Percentiles rank a stretch among this genome's conserved stretches.
phyloP scores from a whole-genome alignment of 768 basidiomycete species.

The Plicaturopsis crispa region DNA sequence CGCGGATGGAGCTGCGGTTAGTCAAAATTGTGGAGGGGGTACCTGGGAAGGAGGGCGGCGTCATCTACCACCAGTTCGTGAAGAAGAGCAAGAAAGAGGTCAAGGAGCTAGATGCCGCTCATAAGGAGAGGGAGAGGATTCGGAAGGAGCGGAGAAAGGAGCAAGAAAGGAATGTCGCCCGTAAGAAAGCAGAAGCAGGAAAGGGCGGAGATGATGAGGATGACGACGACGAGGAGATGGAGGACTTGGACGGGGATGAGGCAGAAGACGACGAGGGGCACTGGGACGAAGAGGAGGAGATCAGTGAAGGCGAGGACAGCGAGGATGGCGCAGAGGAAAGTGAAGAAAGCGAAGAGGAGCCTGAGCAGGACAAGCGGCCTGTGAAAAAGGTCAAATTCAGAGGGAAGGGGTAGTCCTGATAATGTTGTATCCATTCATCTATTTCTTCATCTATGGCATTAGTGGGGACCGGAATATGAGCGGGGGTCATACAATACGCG shows the following conservation, averaged over 20 bases:
- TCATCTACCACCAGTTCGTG: conserved; percentile 93
- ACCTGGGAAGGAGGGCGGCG: conserved; percentile 88
- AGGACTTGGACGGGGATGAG: conserved; percentile 10
- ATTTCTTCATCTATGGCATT: neutral
- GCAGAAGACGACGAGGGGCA: conserved; percentile 23
- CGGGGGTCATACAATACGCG: no score
- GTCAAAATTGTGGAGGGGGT: conserved; percentile 93
- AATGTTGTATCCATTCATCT: neutral
- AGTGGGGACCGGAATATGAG: no score
- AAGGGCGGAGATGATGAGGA: conserved; percentile 30
- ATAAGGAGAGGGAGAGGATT: conserved; percentile 70
- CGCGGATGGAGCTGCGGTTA: conserved; percentile 86
- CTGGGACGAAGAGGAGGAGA: conserved; percentile 60
- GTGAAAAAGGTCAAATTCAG: conserved; percentile 48
- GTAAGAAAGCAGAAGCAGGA: conserved; percentile 54
- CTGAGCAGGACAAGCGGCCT: conserved; percentile 34
- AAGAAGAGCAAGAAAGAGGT: conserved; percentile 82
- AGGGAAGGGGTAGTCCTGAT: conserved; percentile 31
- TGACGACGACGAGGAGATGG: conserved; percentile 20
- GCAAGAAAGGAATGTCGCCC: conserved; percentile 84
- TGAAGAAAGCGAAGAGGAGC: conserved; percentile 39
- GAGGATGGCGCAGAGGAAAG: conserved; percentile 29
- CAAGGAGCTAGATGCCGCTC: conserved; percentile 57
- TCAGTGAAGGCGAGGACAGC: conserved; percentile 45
- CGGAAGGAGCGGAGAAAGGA: conserved; percentile 77